Evolutionary conservation across 2,329 filamentous ascomycete genomes (phyloP).

Genomic region (Ophiostoma fasciatum): DNA sequence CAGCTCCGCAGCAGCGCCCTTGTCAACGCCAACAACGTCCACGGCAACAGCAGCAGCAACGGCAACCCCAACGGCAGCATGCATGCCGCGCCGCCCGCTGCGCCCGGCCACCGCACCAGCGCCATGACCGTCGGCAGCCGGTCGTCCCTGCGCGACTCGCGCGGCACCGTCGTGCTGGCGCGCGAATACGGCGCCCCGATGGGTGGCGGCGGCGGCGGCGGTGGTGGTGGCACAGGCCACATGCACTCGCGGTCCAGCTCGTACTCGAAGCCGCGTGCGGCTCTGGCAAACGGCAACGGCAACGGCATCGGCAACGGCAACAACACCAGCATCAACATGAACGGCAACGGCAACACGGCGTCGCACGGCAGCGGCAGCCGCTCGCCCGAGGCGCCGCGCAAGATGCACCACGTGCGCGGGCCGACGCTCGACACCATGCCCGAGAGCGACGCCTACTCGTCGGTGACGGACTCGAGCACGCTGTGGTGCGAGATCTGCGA

Average conservation of each 20-base stretch:
- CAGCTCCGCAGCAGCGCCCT: constrained; percentile 35
- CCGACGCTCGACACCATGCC: constrained; percentile 52
- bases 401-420: constrained; percentile 28
- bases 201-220: neutral
- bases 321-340: neutral
- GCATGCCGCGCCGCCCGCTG: too few species aligned
- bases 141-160: constrained; percentile 49
- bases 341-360: neutral
- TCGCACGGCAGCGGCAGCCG: constrained; percentile 5
- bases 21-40: constrained; percentile 2
- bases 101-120: constrained; percentile 31
- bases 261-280: constrained; percentile 1
- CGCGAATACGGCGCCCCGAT: constrained; percentile 20
- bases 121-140: constrained; percentile 35
- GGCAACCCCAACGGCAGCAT: neutral
- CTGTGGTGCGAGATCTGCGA: constrained; percentile 96
- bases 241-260: constrained; percentile 1
- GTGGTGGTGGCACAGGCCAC: neutral
- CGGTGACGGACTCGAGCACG: constrained; percentile 54
- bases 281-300: neutral
- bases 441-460: constrained; percentile 55
- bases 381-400: constrained; percentile 31
- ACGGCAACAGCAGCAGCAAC: neutral
- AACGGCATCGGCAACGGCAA: neutral
- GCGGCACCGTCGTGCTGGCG: constrained; percentile 46